Evolutionary conservation across 1,139 yeast species (phyloP), one percentile per base, ranked within the genome.

Genomic region (Yamadazyma membranifaciens): DNA sequence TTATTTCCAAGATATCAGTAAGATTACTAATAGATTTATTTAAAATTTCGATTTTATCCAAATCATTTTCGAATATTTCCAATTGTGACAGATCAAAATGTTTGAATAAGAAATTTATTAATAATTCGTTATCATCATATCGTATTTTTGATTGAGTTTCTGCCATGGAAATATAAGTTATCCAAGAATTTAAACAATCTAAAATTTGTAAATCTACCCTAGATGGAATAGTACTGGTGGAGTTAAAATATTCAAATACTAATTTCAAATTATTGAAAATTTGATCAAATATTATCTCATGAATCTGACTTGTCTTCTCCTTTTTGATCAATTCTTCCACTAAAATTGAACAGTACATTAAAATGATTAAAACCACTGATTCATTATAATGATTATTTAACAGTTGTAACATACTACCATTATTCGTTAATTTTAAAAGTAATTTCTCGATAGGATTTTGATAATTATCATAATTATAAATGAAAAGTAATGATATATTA

Each of bases 251-350:
- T 12, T 39, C 30, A 31, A 34, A 48, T 4, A 47, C 38, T 4
- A 37, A 9, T 9, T 31, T 34, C 9, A 48, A 22, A 13, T 45
- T 46, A 2, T 2, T 51, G 52, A 57, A 72, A 0, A 71, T 37
- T 20, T 59, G 42, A 0, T 47, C 46, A 29, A 56, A 65, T 0
- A 72, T 55, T 1, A 50, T 40, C 22, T 54, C 54, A 48, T 72
- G 78, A 9, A 69, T 48, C 3, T 50, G 46, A 9, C 51, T 34
- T 1, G 46, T 20, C 26, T 48, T 52, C 42, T 60, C 69, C 38
- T 57, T 59, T 46, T 73, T 76, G 26, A 64, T 52, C 9, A 75
- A 49, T 46, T 83, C 89, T 53, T 83, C 89, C 1, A 73, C 76
- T 1, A 81, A 51, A 13, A 79, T 78, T 17, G 81, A 68, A 3